Base-by-base conservation (phyloP, 1,284 basidiomycete species). In the Tilletia caries region DNA sequence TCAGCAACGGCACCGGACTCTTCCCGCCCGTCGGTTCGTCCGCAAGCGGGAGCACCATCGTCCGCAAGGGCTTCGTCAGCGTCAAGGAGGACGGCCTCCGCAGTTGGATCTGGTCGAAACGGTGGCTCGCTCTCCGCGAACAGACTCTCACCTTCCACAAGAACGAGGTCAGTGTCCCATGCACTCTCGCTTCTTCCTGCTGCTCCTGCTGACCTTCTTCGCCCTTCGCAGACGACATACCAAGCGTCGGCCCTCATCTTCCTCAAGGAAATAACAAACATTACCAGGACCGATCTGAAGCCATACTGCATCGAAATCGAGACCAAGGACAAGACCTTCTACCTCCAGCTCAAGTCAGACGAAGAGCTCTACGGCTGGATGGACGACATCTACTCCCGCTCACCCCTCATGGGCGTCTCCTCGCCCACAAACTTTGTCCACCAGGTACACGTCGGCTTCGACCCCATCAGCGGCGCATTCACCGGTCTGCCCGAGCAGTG, bases 401-500 rank as follows among this genome's bases (percentile, higher is more conserved):
- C 92, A 76, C 93, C 95, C 0, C 86, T 95, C 64, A 92, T 93
- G 89, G 93, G 94, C 46, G 92, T 95, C 27, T 91, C 91, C 79
- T 91, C 91, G 75, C 95, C 95, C 0, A 97, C 93, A 20, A 95
- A 98, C 85, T 98, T 98, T 82, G 93, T 96, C 0, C 95, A 98
- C 85, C 93, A 96, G 83, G 93, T 98, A 2, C 95, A 98, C 84
- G 95, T 98, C 71, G 95, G 95, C 5, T 98, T 96, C 79, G 95
- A 98, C 84, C 92, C 94, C 0, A 87, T 93, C 62, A 91, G 91
- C 46, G 95, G 95, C 18, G 93, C 90, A 6, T 97, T 97, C 84
- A 97, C 93, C 5, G 95, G 95, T 67, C 88, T 98, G 80, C 95
- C 95, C 2, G 93, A 97, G 67, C 93, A 95, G 86, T 98, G 95